phyloP scores from a whole-genome alignment of 140 eudicot species.

The Ambrosia hybrid region DNA sequence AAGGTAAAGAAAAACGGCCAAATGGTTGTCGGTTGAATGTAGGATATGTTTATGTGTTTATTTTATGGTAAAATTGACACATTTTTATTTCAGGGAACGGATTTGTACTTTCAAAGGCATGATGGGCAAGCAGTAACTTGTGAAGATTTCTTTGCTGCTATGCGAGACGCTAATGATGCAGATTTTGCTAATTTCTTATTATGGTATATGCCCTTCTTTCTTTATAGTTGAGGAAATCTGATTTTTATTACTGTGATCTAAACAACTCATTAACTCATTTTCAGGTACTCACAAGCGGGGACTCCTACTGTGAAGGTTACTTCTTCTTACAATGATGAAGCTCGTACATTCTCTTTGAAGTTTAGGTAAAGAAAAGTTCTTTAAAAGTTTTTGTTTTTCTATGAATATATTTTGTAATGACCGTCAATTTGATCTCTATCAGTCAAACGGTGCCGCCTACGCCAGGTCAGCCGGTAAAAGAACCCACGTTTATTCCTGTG shows the following conservation, averaged over 20 bases:
- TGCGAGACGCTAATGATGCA: constrained; percentile 87
- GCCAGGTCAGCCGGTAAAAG: constrained; percentile 84
- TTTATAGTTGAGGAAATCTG: neutral
- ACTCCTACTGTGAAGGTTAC: constrained; percentile 78
- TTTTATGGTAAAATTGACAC: neutral
- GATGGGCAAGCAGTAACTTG: constrained; percentile 99
- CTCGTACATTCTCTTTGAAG: constrained; percentile 70
- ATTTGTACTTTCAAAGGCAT: constrained; percentile 87
- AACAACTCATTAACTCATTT: neutral
- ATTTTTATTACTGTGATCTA: too few species aligned
- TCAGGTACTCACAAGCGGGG: constrained; percentile 99
- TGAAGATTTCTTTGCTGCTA: constrained; percentile 96
- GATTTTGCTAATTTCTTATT: constrained; percentile 85
- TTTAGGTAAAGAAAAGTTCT: constrained; percentile 49
- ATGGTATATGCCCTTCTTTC: constrained; percentile 49
- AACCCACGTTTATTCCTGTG: constrained; percentile 95
- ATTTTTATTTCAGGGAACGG: constrained; percentile 63
- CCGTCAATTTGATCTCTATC: neutral
- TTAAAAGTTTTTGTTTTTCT: neutral
- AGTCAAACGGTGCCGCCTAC: constrained; percentile 96
- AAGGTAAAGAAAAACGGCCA: constrained; percentile 48
- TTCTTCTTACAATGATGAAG: constrained; percentile 70
- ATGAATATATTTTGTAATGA: neutral
- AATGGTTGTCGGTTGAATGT: neutral
- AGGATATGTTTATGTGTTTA: constrained; percentile 1